A percentile compares a stretch with the other conserved stretches of the same genome.
Conservation (phyloP, 345 rosid species). For the Syzygium aromaticum region DNA sequence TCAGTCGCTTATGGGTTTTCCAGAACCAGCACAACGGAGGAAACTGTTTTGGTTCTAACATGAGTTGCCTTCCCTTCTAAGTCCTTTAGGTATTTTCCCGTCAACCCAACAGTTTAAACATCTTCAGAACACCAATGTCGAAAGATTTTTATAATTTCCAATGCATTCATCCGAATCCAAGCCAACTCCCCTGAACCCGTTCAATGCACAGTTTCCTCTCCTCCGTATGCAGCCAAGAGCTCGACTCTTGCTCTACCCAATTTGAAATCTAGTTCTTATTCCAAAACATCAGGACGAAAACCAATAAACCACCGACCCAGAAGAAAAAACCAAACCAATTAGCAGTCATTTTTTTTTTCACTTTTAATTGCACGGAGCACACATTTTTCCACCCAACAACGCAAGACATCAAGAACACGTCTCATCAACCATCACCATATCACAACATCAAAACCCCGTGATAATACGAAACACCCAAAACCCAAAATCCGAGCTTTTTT, state of each 20-base stretch:
- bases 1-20: not conserved
- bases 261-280: not conserved
- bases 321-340: not conserved
- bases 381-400: not conserved
- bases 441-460: not conserved
- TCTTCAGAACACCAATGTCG: not conserved
- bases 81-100: not conserved
- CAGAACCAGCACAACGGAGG: not conserved
- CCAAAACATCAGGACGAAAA: not conserved
- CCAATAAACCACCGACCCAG: not conserved
- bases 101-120: not conserved
- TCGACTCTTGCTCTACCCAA: not conserved
- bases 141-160: not conserved
- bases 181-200: not conserved
- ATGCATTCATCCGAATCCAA: not conserved
- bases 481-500: not conserved
- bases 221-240: not conserved
- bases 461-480: not conserved
- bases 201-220: not conserved
- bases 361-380: not conserved
- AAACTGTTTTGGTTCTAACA: not conserved
- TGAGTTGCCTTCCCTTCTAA: not conserved
- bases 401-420: not conserved
- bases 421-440: not conserved
- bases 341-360: not conserved